Evolutionary conservation across 306 rosid genomes (phyloP), one percentile per base, ranked within the genome.

Genomic region (Castanea sativa): DNA sequence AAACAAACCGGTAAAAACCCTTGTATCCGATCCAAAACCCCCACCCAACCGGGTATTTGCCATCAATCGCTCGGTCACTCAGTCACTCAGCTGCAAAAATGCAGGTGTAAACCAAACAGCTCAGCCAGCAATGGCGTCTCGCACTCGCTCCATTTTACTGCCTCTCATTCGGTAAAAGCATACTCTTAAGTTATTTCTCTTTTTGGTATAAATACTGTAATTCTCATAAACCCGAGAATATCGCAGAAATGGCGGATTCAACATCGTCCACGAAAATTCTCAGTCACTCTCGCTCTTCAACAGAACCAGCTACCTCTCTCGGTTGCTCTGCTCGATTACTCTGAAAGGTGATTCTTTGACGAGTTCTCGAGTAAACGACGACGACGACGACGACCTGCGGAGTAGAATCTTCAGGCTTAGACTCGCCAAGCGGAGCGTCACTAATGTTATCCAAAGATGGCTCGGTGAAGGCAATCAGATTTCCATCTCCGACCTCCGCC

Each of bases 341-440:
- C 69, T 81, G 73, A 86, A 76, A 5, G 87, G 70, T 76, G 89
- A 92, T 73, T 53, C 67, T 21, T 69, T 68, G 70, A 10, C 53
- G 53, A 78, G 52, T 73, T 74, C 77, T 20, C 79, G 41, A 59
- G 90, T 85, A 29, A 60, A 25, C 45, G 45, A 41, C 45, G 41
- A 6, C 38, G 38, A 33, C 41, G 45, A 55, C 51, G 91, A 92
- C 19, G 92, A 95, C 74, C 91, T 95, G 20, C 91, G 83, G 82
- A 84, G 92, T 81, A 87, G 92, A 80, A 86, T 95, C 67, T 81
- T 90, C 59, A 88, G 93, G 73, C 82, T 94, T 20, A 90, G 97
- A 86, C 89, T 85, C 55, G 96, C 97, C 19, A 92, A 95, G 85
- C 80, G 98, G 85, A 95, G 99, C 64, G 99, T 89, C 80, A 84